Evolutionary conservation across 345 rosid genomes (phyloP), one percentile per base, ranked within the genome.

Genomic region (Aquilaria malaccensis): DNA sequence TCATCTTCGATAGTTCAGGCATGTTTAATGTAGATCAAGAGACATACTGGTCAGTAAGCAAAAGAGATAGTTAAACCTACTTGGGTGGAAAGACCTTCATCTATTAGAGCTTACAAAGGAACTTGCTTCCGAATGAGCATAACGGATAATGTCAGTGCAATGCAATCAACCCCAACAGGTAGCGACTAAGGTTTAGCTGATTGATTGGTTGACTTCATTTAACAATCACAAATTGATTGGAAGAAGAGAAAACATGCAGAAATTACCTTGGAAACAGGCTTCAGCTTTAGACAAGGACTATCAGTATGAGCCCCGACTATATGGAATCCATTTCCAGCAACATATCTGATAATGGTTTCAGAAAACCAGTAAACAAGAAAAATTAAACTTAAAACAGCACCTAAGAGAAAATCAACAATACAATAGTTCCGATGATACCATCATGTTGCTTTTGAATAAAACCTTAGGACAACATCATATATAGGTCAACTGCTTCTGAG

Each of bases 231-330:
- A 37, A 37, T 54, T 45, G n/a, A 60, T 33, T 50, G 22, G 41
- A 14, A 32, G 13, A 52, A 53, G 3, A 30, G 30, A 9, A 37
- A 37, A 37, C 43, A 37, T 3, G 43, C 43, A 37, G 10, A 45
- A 9, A 33, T 59, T 33, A 90, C 97, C 99, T 86, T 86, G 56
- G 99, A 80, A 63, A 94, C 78, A 60, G 99, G 99, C 83, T 94
- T 94, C 67, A 94, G 66, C 73, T 90, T 94, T 37, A 90, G 52
- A 67, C 99, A 94, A 72, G 99, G 99, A 73, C 99, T 94, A 61
- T 94, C 99, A 13, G 97, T 88, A 58, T 94, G 99, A 9, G 97
- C 99, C 52, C 99, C 97, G 0, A 94, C 75, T 5, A 88, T 74
- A 68, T 82, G 82, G 69, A 94, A 88, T 43, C 99, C 99, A 62